These are phyloP conservation scores for Oidium heveae DNA, from an alignment of 2,329 filamentous ascomycete species.

Conservation along the genomic window DNA sequence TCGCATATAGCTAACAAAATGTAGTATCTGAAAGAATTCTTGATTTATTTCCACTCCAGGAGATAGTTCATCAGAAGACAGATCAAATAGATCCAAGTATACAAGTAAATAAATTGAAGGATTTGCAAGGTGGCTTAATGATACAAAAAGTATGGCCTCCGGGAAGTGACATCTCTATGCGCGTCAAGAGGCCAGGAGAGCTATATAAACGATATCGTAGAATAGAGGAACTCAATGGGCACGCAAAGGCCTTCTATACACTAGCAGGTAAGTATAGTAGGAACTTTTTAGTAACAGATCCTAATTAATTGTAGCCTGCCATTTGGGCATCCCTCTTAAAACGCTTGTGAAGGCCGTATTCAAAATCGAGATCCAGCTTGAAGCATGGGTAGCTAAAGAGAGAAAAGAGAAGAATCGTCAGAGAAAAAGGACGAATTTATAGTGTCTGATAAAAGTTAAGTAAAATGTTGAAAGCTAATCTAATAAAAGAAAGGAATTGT, in stretches of 20 bases:
- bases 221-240: slow-evolving; percentile 19
- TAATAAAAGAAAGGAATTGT: too few relatives aligned
- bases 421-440: background rate
- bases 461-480: too few relatives aligned
- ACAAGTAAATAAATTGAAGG: slow-evolving; percentile 6
- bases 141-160: slow-evolving; percentile 10
- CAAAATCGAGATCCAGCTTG: slow-evolving; percentile 9
- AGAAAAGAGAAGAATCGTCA: slow-evolving; percentile 4
- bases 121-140: slow-evolving; percentile 8
- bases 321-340: slow-evolving; percentile 8
- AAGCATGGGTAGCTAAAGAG: slow-evolving; percentile 9
- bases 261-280: slow-evolving; percentile 16
- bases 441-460: too few relatives aligned
- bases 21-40: slow-evolving; percentile 14
- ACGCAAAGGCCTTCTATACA: slow-evolving; percentile 19
- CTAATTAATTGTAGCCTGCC: slow-evolving; percentile 6
- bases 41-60: slow-evolving; percentile 14
- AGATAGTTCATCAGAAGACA: background rate
- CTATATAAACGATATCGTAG: slow-evolving; percentile 16
- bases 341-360: slow-evolving; percentile 10
- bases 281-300: background rate
- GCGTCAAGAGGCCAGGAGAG: slow-evolving; percentile 13
- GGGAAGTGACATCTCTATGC: slow-evolving; percentile 4
- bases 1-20: background rate
- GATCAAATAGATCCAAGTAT: slow-evolving; percentile 10